These are phyloP conservation scores for Penicillium atrosanguineum DNA, from an alignment of 495 filamentous ascomycete genomes.

Conservation along the genomic window DNA sequence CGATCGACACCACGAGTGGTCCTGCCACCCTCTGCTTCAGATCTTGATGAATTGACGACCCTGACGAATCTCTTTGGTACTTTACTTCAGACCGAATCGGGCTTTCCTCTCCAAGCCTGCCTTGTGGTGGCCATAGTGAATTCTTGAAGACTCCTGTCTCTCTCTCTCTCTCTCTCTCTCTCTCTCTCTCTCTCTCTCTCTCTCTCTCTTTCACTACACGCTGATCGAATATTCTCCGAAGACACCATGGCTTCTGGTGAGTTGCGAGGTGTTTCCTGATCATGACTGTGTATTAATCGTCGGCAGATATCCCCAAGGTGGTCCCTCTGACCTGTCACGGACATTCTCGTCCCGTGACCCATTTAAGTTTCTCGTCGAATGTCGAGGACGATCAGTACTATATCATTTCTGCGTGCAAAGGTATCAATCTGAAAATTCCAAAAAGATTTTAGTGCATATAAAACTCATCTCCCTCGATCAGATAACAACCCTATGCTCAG, in stretches of 20 bases:
- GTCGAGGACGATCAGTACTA: slow-evolving; percentile 88
- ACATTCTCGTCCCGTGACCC: slow-evolving; percentile 92
- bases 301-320: slow-evolving; percentile 60
- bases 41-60: slow-evolving; percentile 45
- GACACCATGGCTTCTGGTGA: slow-evolving; percentile 17
- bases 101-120: slow-evolving; percentile 11
- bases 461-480: slow-evolving; percentile 26
- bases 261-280: neutral
- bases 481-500: slow-evolving; percentile 98
- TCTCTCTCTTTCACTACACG: neutral
- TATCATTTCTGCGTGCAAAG: slow-evolving; percentile 97
- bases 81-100: slow-evolving; percentile 24
- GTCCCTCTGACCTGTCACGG: slow-evolving; percentile 97
- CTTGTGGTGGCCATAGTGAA: slow-evolving; percentile 6
- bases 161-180: neutral
- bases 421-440: slow-evolving; percentile 40
- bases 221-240: neutral
- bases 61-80: slow-evolving; percentile 47
- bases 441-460: neutral
- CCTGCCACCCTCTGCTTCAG: slow-evolving; percentile 20
- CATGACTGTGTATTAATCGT: neutral
- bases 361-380: slow-evolving; percentile 88
- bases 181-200: neutral
- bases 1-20: neutral
- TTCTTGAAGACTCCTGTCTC: neutral